These are phyloP conservation scores for Fusarium sp. DNA, from an alignment of 2,329 filamentous ascomycete genomes.

Conservation along the genomic window DNA sequence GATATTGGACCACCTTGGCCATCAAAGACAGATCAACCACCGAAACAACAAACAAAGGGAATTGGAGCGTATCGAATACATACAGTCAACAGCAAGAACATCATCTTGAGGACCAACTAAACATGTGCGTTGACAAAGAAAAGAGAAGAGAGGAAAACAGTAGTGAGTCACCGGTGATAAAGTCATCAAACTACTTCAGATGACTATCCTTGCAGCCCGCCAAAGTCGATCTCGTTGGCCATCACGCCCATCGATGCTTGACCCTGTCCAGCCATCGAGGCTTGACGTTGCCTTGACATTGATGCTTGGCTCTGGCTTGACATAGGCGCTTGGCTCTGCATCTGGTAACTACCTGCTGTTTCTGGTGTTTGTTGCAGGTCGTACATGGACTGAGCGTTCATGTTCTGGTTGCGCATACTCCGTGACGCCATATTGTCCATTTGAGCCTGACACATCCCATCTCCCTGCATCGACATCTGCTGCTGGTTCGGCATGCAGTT, in stretches of 20 bases:
- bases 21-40: background rate
- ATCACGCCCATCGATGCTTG: background rate
- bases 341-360: conserved; percentile 48
- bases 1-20: background rate
- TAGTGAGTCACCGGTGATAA: background rate
- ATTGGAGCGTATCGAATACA: background rate
- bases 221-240: conserved; percentile 42
- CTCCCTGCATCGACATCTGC: conserved; percentile 43
- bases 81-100: conserved; percentile 2
- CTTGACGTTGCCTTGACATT: background rate
- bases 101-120: background rate
- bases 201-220: background rate
- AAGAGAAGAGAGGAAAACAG: background rate
- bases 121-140: conserved; percentile 3
- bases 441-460: conserved; percentile 45
- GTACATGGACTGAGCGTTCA: conserved; percentile 43
- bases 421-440: conserved; percentile 41
- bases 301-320: conserved; percentile 44
- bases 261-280: background rate
- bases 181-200: background rate
- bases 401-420: conserved; percentile 40
- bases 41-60: background rate
- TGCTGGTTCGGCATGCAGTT: conserved; percentile 39
- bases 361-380: conserved; percentile 42
- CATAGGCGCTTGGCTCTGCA: conserved; percentile 44